Evolutionary conservation across 2,329 filamentous ascomycete genomes (phyloP), one percentile per base, ranked within the genome.

Genomic region (Colletotrichum viniferum): DNA sequence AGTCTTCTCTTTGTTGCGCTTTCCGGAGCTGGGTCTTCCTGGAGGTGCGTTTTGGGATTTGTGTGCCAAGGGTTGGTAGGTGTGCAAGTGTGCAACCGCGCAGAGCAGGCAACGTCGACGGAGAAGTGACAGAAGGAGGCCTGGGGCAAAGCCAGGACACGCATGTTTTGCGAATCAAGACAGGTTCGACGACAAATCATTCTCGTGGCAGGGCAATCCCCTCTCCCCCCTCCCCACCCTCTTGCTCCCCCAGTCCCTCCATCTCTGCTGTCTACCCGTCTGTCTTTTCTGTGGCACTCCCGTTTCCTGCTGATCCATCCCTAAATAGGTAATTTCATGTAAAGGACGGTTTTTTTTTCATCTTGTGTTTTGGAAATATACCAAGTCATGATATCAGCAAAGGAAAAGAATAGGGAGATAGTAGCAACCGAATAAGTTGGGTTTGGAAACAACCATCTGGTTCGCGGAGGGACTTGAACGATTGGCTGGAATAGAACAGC

Each of bases 71-170:
- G 32, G 30, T 36, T 32, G 58, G 38, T 5, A n/a, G 16, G 36
- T 38, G n/a, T n/a, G n/a, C n/a, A 18, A 9, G 38, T 48, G 38
- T 48, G 18, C 18, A 48, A 48, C 38, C 60, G 30, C 60, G 30
- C 32, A 61, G n/a, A 58, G 24, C 16, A 28, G 16, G 55, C 14
- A 30, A 58, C 3, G 24, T 26, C 24, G n/a, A 24, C 18, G 9
- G 36, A 26, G 36, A 26, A 32, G 10, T 12, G 13, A 32, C 10
- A 18, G 32, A 55, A 2, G 3, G 1, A 68, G 28, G 32, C 68
- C 69, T 63, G 72, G 73, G 69, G 69, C 69, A 73, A 68, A 72
- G 67, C 72, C 68, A 71, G 67, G 67, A 65, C 60, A 66, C 30
- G 67, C 72, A 66, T 67, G 68, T 38, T 71, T 72, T 71, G 36